Evolutionary conservation across 495 filamentous ascomycete genomes (phyloP), one percentile per base, ranked within the genome.

Genomic region (Baudoinia panamericana): DNA sequence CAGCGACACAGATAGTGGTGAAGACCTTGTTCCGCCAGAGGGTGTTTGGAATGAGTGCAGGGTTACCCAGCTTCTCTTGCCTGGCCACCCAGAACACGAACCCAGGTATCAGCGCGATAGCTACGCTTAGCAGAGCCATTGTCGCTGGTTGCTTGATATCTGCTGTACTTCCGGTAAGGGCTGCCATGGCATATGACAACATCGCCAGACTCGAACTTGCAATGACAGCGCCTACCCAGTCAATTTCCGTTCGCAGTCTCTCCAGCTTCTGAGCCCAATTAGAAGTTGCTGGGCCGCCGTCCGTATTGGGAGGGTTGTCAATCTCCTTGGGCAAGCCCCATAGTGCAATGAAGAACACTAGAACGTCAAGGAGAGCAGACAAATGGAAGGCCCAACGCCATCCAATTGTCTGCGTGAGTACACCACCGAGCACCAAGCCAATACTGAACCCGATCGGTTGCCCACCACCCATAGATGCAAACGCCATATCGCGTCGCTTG

Each of bases 1-100:
- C 67, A n/a, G 57, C 56, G 12, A 71, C 34, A 36, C 71, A 72
- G 25, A 70, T 64, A 12, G 49, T 48, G 0, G 65, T 65, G 45
- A 75, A 75, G 24, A 57, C 50, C 10, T 43, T 26, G 31, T 73
- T 69, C 1, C 46, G 52, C 71, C 71, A 75, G 0, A 75, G 57
- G 1, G 61, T 61, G 40, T 72, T 71, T 1, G 64, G 69, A 25
- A 74, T 71, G 10, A 71, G 52, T 18, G 64, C 59, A 4, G 59
- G 62, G 6, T 54, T 43, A 15, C 49, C 46, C 1, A 59, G 53
- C 9, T 56, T 54, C 39, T 68, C 64, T 46, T 68, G 68, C 11
- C 61, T 54, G 4, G 51, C 56, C 16, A 68, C 58, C 61, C 67
- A 70, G 20, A 62, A 45, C 13, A 64, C 49, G 51, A 75, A 75